Conservation (phyloP, 768 basidiomycete genomes). For the Termitomyces sp. region DNA sequence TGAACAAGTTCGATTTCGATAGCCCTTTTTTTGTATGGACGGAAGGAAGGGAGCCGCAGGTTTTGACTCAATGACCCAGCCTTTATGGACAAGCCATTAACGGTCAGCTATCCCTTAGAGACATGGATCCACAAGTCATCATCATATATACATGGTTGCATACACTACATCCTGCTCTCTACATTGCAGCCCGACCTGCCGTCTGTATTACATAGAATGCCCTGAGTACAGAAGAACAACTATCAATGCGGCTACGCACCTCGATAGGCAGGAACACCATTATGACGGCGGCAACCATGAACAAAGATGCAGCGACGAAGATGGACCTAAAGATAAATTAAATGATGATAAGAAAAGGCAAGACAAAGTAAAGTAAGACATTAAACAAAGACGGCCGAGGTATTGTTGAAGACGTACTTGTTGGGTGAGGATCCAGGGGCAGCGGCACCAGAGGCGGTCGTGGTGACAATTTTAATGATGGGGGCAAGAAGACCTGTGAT, state of each 20-base stretch:
- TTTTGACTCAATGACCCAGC: too few species aligned
- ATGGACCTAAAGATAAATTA: constrained; percentile 35
- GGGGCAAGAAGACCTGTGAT: constrained; percentile 43
- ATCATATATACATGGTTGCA: neutral
- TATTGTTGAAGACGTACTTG: constrained; percentile 35
- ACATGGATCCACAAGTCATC: too few species aligned
- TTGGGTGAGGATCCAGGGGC: constrained; percentile 20
- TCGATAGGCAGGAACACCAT: constrained; percentile 33
- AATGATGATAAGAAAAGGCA: too few species aligned
- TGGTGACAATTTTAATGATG: constrained; percentile 41
- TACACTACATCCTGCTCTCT: neutral
- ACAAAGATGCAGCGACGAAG: constrained; percentile 41
- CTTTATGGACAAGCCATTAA: too few species aligned
- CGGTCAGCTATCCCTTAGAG: too few species aligned
- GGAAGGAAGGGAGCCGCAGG: too few species aligned
- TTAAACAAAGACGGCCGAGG: neutral
- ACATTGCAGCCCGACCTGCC: constrained; percentile 7
- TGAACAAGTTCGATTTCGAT: too few species aligned
- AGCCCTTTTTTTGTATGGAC: too few species aligned
- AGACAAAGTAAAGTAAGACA: too few species aligned
- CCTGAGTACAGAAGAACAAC: neutral
- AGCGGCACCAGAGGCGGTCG: neutral
- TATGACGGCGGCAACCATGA: constrained; percentile 34
- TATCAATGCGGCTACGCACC: neutral
- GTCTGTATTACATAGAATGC: neutral